These are phyloP conservation scores for Setaria viridis DNA, from an alignment of 202 grass and related monocot genomes.

Conservation along the genomic window DNA sequence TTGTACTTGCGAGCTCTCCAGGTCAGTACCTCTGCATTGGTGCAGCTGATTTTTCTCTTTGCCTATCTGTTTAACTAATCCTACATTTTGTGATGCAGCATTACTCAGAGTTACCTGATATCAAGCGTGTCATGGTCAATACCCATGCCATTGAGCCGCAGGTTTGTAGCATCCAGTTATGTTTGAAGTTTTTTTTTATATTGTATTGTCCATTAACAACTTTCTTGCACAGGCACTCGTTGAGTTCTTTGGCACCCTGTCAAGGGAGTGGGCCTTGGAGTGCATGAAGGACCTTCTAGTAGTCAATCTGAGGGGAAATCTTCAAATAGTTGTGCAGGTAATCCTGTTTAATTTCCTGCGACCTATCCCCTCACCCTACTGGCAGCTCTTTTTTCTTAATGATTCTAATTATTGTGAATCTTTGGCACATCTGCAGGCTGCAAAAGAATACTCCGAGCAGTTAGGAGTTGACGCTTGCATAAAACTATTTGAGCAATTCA, in stretches of 20 bases:
- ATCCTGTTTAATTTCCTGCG: slow-evolving; percentile 12
- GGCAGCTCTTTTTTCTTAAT: slow-evolving; percentile 19
- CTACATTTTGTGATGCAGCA: slow-evolving; percentile 69
- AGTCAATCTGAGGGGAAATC: slow-evolving; percentile 94
- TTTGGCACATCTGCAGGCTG: slow-evolving; percentile 61
- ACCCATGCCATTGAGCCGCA: slow-evolving; percentile 96
- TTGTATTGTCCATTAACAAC: slow-evolving; percentile 26
- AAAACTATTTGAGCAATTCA: slow-evolving; percentile 94
- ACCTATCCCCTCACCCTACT: slow-evolving; percentile 9
- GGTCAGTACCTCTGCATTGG: slow-evolving; percentile 54
- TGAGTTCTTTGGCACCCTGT: slow-evolving; percentile 96
- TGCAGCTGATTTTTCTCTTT: slow-evolving; percentile 28
- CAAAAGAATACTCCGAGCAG: slow-evolving; percentile 95
- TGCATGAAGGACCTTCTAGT: slow-evolving; percentile 98
- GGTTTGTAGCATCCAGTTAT: slow-evolving; percentile 59
- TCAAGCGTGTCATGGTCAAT: slow-evolving; percentile 96
- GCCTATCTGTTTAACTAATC: slow-evolving; percentile 37
- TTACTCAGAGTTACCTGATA: slow-evolving; percentile 90
- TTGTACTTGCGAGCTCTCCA: slow-evolving; percentile 93
- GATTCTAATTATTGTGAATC: slow-evolving; percentile 26
- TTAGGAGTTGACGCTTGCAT: slow-evolving; percentile 88
- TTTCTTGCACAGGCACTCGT: slow-evolving; percentile 72
- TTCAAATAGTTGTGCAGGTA: slow-evolving; percentile 99
- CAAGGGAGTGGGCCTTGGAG: slow-evolving; percentile 92
- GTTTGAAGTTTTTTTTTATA: background rate